Conservation (phyloP, 2,329 filamentous ascomycete genomes). For the Exutisphaerella laricina region DNA sequence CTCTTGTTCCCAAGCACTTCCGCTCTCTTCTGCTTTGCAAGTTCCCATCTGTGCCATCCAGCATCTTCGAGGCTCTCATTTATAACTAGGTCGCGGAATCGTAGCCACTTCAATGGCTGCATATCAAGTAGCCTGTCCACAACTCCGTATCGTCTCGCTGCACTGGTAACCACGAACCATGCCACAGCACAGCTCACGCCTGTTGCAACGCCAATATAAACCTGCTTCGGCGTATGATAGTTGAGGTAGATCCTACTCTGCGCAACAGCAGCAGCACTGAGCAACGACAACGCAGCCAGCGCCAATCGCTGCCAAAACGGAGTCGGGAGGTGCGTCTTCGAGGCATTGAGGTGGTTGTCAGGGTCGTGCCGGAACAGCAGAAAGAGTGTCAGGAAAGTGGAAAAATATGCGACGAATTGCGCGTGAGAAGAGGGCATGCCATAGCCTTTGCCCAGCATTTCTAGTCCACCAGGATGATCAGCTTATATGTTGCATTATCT, state of each 20-base stretch:
- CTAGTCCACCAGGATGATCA: conserved; percentile 33
- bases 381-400: conserved; percentile 76
- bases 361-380: conserved; percentile 73
- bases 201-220: conserved; percentile 69
- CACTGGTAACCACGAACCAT: conserved; percentile 73
- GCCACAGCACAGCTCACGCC: conserved; percentile 64
- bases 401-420: conserved; percentile 91
- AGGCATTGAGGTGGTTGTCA: conserved; percentile 36
- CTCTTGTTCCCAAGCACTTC: conserved; percentile 15
- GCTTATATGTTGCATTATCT: not conserved
- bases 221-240: conserved; percentile 87
- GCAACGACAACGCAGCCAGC: conserved; percentile 41
- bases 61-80: conserved; percentile 85
- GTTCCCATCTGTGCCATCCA: conserved; percentile 90
- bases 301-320: conserved; percentile 56
- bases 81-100: conserved; percentile 76
- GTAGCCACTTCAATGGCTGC: conserved; percentile 57
- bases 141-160: conserved; percentile 61
- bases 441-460: conserved; percentile 83
- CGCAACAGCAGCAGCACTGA: conserved; percentile 53
- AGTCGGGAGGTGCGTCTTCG: conserved; percentile 50
- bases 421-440: conserved; percentile 96
- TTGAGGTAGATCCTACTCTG: conserved; percentile 82
- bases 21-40: conserved; percentile 37
- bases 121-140: conserved; percentile 67